These are phyloP conservation scores for Metschnikowia similis DNA, from an alignment of 805 yeast species.

Conservation along the genomic window DNA sequence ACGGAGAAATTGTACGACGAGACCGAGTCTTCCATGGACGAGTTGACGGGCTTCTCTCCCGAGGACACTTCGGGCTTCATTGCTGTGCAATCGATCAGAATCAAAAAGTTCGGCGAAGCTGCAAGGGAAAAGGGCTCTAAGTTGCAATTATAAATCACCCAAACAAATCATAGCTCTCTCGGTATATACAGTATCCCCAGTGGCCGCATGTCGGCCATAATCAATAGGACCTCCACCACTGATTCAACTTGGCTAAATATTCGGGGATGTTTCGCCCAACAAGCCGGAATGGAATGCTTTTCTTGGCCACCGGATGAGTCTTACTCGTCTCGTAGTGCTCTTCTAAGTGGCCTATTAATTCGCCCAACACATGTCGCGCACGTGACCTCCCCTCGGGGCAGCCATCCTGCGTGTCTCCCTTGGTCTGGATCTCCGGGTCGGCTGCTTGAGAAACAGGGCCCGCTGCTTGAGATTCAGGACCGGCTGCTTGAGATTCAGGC, in stretches of 20 bases:
- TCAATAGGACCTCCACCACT: conserved; percentile 4
- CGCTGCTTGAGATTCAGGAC: too few species aligned
- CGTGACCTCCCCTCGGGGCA: background rate
- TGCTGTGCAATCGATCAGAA: conserved; percentile 96
- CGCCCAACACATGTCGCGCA: conserved; percentile 5
- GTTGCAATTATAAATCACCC: conserved; percentile 37
- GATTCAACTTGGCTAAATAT: conserved; percentile 15
- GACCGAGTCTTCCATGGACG: conserved; percentile 98
- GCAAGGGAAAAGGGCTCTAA: conserved; percentile 73
- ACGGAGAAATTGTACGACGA: conserved; percentile 97
- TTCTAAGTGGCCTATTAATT: conserved; percentile 23
- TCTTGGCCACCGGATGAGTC: conserved; percentile 28
- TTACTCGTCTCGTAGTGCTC: conserved; percentile 32
- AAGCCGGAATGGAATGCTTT: conserved; percentile 29
- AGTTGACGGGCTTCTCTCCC: conserved; percentile 95
- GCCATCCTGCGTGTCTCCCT: background rate
- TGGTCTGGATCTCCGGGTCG: background rate
- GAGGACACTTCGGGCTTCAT: conserved; percentile 96
- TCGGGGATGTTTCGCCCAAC: conserved; percentile 26
- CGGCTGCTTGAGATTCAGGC: too few species aligned
- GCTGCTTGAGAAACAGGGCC: too few species aligned
- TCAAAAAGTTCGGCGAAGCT: conserved; percentile 95
- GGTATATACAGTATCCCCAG: too few species aligned
- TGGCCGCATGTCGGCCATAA: background rate
- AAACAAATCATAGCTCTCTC: background rate